These are phyloP conservation scores for Hypomontagnella monticulosa DNA, from an alignment of 495 filamentous ascomycete genomes.

Conservation along the genomic window DNA sequence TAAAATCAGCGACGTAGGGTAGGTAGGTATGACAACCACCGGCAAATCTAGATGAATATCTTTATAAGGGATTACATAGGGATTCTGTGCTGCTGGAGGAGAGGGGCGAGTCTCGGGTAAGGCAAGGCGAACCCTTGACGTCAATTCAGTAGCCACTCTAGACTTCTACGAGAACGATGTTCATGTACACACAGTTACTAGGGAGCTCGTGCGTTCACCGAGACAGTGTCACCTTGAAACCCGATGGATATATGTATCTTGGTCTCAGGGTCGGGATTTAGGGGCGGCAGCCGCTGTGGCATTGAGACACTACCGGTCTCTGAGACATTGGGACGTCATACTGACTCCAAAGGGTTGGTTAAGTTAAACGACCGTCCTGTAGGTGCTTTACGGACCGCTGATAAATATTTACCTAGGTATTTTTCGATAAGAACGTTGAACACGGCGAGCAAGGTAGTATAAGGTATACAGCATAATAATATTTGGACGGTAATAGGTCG, in stretches of 20 bases:
- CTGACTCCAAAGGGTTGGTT: constrained; percentile 7
- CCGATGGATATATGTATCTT: constrained; percentile 10
- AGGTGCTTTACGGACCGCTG: too few relatives aligned
- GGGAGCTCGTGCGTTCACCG: constrained; percentile 21
- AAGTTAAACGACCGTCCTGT: too few relatives aligned
- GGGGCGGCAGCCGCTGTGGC: constrained; percentile 31
- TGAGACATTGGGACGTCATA: constrained; percentile 38
- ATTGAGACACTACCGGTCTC: constrained; percentile 10
- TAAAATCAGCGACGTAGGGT: constrained; percentile 5
- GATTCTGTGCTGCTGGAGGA: constrained; percentile 1
- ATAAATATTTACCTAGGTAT: background rate
- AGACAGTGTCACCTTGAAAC: constrained; percentile 43
- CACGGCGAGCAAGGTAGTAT: too few relatives aligned
- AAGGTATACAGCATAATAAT: too few relatives aligned
- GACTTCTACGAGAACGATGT: background rate
- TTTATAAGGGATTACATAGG: constrained; percentile 2
- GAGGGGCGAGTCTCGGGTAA: background rate
- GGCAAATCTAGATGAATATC: background rate
- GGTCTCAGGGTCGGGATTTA: constrained; percentile 37
- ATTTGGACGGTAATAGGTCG: too few relatives aligned
- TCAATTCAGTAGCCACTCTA: background rate
- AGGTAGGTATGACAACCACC: constrained; percentile 9
- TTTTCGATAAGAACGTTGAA: background rate
- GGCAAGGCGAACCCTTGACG: constrained; percentile 6
- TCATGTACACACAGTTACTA: background rate